Conservation (phyloP, 1,284 basidiomycete genomes). For the Cystobasidium slooffiae region DNA sequence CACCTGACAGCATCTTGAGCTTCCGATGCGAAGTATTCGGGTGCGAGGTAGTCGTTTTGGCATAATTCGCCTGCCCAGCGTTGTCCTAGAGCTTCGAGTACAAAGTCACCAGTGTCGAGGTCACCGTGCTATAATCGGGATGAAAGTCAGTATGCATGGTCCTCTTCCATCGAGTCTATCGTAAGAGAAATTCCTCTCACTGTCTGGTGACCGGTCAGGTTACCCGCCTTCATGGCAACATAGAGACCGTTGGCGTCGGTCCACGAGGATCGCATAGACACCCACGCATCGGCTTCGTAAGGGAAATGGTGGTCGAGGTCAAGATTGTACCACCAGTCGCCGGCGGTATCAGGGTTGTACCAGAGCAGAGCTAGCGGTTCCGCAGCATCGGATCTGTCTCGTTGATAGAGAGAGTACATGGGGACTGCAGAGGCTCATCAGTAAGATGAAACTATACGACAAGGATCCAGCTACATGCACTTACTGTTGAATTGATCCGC, state of each 20-base stretch:
- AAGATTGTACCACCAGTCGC: slow-evolving; percentile 88
- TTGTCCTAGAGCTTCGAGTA: slow-evolving; percentile 89
- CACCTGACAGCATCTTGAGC: slow-evolving; percentile 72
- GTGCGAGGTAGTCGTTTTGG: slow-evolving; percentile 40
- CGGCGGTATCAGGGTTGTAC: slow-evolving; percentile 81
- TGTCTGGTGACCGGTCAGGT: slow-evolving; percentile 61
- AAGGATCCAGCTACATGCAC: neutral
- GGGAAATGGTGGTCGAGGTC: slow-evolving; percentile 82
- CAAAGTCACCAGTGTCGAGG: slow-evolving; percentile 69
- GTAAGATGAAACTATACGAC: neutral
- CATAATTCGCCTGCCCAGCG: slow-evolving; percentile 78
- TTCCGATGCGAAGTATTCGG: slow-evolving; percentile 49
- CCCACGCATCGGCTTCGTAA: slow-evolving; percentile 76
- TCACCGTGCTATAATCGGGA: slow-evolving; percentile 49
- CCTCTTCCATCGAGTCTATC: neutral
- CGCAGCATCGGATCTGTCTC: slow-evolving; percentile 81
- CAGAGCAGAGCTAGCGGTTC: slow-evolving; percentile 98
- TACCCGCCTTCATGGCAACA: slow-evolving; percentile 86
- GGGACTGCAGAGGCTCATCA: slow-evolving; percentile 59
- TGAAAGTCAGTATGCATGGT: slow-evolving; percentile 36
- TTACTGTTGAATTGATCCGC: slow-evolving; percentile 66
- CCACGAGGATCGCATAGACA: slow-evolving; percentile 87
- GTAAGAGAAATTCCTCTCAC: neutral
- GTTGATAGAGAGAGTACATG: slow-evolving; percentile 82
- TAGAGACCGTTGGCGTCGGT: slow-evolving; percentile 81